Evolutionary conservation across 352 stramenopile genomes (phyloP), one percentile per base, ranked within the genome.

Genomic region (Elongisporangium prolatum): DNA sequence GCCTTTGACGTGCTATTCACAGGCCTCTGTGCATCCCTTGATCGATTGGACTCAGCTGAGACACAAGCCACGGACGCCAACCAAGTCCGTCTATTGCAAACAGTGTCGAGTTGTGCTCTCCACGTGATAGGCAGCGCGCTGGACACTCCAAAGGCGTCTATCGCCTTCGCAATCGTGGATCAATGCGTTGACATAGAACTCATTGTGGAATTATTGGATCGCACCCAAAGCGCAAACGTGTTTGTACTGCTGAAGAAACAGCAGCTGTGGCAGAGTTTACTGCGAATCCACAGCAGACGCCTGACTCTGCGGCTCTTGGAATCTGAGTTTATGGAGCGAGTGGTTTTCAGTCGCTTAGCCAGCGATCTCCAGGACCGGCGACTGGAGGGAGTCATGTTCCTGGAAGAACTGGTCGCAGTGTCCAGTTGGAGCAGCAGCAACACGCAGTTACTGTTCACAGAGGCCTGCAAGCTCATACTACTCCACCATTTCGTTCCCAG

Each of bases 401-500:
- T 75, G 22, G 61, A 72, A 55, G 18, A 60, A 2, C 57, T 72
- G 6, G 56, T 71, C 0, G 49, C 17, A 5, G 53, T 51, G 7
- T 57, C 51, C 13, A 63, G 51, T 48, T 28, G n/a, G 25, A 56
- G 61, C 11, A 72, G 64, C 28, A 59, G 60, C 3, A 72, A 68
- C 18, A 59, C 54, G 16, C 68, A 59, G 13, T 47, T 75, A 54
- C n/a, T 75, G 5, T 55, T 70, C 14, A 37, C 50, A 3, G 64
- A 75, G 34, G 25, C 54, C n/a, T 72, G 64, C 17, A 75, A 72
- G 49, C 56, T 70, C 14, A 1, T 68, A 13, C 0, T 72, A 17
- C 49, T 63, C 38, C 49, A 68, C 20, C 22, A 65, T 13, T 55
- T 62, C 10, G 65, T 69, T 22, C 28, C 51, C 10, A 69, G 61